These are phyloP conservation scores for Dalechampia spathulata DNA, from an alignment of 441 rosid genomes.

Conservation along the genomic window DNA sequence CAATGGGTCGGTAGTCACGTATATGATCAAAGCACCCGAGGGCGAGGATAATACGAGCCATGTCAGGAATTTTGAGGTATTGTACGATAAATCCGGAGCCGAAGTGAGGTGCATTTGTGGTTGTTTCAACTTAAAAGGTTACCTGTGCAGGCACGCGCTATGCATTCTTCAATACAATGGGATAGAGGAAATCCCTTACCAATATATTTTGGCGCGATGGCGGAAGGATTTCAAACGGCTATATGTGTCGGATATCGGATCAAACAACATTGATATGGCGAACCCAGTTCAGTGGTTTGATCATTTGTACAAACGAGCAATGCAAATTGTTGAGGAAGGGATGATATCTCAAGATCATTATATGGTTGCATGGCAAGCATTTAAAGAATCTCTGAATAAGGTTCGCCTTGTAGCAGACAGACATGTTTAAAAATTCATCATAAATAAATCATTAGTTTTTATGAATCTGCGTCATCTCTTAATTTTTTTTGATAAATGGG, in stretches of 20 bases:
- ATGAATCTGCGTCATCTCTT: too few species aligned
- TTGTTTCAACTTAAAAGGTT: slow-evolving; percentile 64
- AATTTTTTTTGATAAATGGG: too few species aligned
- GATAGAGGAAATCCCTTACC: slow-evolving; percentile 63
- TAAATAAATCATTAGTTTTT: too few species aligned
- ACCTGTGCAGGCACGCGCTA: slow-evolving; percentile 62
- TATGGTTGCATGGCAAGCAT: slow-evolving; percentile 72
- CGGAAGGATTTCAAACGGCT: slow-evolving; percentile 66
- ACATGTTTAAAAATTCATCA: slow-evolving; percentile 35
- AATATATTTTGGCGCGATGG: slow-evolving; percentile 67
- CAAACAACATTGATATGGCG: slow-evolving; percentile 41
- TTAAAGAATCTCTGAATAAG: slow-evolving; percentile 66
- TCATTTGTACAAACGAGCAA: slow-evolving; percentile 71
- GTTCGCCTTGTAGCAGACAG: slow-evolving; percentile 62
- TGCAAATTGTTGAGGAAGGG: slow-evolving; percentile 83
- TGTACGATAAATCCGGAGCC: slow-evolving; percentile 47
- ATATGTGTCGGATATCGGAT: slow-evolving; percentile 45
- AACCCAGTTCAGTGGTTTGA: slow-evolving; percentile 80
- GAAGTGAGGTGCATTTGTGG: slow-evolving; percentile 69
- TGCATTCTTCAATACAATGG: slow-evolving; percentile 45
- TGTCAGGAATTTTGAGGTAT: slow-evolving; percentile 47
- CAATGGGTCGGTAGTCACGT: slow-evolving; percentile 39
- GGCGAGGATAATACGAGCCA: slow-evolving; percentile 41
- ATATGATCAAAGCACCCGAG: slow-evolving; percentile 48
- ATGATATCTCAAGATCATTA: slow-evolving; percentile 64